Base-by-base conservation (phyloP, 108 stramenopile genomes). In the Stephanodiscus minutulus region DNA sequence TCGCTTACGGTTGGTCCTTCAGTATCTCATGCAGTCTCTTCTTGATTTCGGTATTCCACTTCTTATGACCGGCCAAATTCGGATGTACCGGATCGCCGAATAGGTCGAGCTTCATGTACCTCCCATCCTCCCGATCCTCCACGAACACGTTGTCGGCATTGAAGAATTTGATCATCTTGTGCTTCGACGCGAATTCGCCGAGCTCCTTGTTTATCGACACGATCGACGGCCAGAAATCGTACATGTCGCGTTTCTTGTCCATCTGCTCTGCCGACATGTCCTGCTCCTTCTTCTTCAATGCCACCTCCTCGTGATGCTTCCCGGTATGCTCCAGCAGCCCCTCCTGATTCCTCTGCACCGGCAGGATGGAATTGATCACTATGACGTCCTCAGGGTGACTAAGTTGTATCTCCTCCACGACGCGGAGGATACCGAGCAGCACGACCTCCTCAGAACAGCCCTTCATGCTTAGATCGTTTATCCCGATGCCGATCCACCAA, bases 221-320 rank as follows among this genome's bases (percentile, higher is more conserved):
- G 52, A 94, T 85, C 20, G 90, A 86, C 41, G 89, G 88, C 90
- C 90, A 93, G n/a, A 93, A 54, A 49, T 80, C 74, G 13, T 63
- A 27, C 39, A 70, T 68, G 33, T 44, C 58, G 31, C 74, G 68
- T 33, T 80, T 80, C 9, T 61, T 31, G 21, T 46, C 59, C 79
- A 75, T 75, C 50, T 74, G 63, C 15, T 48, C 69, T 5, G 70
- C 68, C 47, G 53, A 10, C 28, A 80, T 61, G 58, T 80, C 61
- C 13, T 70, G 29, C 36, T 75, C 74, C 48, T 80, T 75, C 17
- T 71, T 39, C 31, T 75, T 80, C 56, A 80, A 41, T 29, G 79
- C 73, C 55, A 64, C 65, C n/a, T 79, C 62, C 24, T 72, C 52
- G 43, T 80, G 74, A 41, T 80, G 53, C 27, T 70, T 79, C 21